phyloP scores from a whole-genome alignment of 2,329 filamentous ascomycete genomes.

The Beauveria australis region DNA sequence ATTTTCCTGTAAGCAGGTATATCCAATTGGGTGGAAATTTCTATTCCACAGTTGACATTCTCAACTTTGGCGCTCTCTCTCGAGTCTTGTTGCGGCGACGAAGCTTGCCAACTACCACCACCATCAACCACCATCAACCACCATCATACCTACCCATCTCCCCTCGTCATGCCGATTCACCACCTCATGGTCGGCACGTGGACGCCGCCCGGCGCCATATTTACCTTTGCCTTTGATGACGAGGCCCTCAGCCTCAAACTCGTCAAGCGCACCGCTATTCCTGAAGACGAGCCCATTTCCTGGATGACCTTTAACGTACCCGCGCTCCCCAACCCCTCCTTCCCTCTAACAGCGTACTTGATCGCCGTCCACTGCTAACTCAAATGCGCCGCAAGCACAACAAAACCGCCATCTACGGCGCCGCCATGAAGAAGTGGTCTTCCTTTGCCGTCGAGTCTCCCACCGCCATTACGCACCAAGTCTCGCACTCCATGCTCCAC shows the following conservation, averaged over 20 bases:
- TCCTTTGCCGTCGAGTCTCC: conserved; percentile 71
- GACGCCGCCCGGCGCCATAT: conserved; percentile 83
- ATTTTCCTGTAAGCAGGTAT: too few relatives aligned
- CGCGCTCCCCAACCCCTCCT: not conserved
- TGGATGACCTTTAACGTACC: conserved; percentile 90
- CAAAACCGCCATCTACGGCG: conserved; percentile 79
- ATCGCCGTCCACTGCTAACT: too few relatives aligned
- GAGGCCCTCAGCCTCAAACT: conserved; percentile 65
- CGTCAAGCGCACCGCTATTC: conserved; percentile 73
- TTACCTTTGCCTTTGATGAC: conserved; percentile 82
- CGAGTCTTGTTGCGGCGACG: too few relatives aligned
- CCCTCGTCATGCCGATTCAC: conserved; percentile 59
- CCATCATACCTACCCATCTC: not conserved
- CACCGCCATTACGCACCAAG: conserved; percentile 65
- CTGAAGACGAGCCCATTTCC: conserved; percentile 77
- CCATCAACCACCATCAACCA: not conserved
- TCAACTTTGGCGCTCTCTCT: too few relatives aligned
- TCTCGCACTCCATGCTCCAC: conserved; percentile 66
- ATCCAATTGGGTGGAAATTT: too few relatives aligned
- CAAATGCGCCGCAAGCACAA: conserved; percentile 52
- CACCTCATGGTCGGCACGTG: conserved; percentile 90
- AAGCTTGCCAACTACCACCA: not conserved
- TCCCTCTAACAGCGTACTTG: not conserved
- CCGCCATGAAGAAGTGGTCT: conserved; percentile 90
- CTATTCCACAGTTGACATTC: too few relatives aligned